Evolutionary conservation across 495 filamentous ascomycete species (phyloP).

Genomic region (Geopyxis carbonaria): DNA sequence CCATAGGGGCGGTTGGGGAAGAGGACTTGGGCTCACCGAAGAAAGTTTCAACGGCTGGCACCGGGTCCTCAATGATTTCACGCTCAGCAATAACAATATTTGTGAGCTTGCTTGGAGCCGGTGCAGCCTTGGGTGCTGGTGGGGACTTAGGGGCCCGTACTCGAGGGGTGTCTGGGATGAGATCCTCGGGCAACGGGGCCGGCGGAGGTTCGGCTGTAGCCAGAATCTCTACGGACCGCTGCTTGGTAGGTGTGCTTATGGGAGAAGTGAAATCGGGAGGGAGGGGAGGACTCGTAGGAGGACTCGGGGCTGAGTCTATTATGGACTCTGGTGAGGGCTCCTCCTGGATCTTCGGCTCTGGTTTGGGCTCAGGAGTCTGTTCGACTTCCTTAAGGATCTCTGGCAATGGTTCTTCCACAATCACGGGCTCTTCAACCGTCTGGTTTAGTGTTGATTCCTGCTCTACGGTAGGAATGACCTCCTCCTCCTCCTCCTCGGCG

Average conservation of each 20-base stretch:
- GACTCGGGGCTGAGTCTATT: too few relatives aligned
- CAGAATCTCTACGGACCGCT: too few relatives aligned
- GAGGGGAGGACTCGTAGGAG: background rate
- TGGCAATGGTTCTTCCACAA: background rate
- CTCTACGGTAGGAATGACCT: too few relatives aligned
- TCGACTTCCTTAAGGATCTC: background rate
- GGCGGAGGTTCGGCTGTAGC: background rate
- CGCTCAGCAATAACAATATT: too few relatives aligned
- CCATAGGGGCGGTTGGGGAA: slow-evolving; percentile 1
- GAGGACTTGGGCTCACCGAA: background rate
- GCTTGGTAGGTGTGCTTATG: background rate
- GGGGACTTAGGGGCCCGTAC: too few relatives aligned
- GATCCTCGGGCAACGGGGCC: background rate
- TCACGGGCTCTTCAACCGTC: background rate
- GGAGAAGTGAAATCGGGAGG: background rate
- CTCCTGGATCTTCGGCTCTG: too few relatives aligned
- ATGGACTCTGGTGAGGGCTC: too few relatives aligned
- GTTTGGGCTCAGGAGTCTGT: background rate
- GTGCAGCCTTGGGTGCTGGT: background rate
- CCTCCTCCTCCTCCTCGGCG: too few relatives aligned
- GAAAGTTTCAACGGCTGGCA: background rate
- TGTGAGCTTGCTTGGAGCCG: background rate
- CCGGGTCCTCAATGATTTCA: background rate
- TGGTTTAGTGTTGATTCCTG: background rate
- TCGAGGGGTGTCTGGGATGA: background rate